Evolutionary conservation across 352 stramenopile species (phyloP).

Genomic region (Thalassiosira hispida): DNA sequence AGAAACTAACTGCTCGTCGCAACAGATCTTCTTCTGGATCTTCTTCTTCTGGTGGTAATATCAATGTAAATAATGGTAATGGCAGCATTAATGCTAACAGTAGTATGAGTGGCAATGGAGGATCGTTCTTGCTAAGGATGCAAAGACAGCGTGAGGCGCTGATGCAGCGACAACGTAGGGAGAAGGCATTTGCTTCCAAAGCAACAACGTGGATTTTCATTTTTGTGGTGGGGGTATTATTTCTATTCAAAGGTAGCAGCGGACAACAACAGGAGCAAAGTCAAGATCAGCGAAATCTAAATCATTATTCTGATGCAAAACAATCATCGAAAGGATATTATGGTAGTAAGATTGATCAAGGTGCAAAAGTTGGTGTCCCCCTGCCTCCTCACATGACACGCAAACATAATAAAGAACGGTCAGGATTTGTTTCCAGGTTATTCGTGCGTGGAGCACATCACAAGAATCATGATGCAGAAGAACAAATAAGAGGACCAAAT

Average conservation of each 20-base stretch:
- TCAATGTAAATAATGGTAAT: slow-evolving; percentile 5
- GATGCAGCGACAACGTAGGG: slow-evolving; percentile 14
- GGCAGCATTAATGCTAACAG: neutral
- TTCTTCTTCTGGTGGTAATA: neutral
- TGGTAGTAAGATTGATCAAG: slow-evolving; percentile 1
- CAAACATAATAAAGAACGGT: slow-evolving; percentile 3
- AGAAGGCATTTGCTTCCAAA: neutral
- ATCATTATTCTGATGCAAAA: neutral
- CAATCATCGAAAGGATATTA: neutral
- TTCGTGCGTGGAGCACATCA: neutral
- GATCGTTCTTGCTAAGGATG: slow-evolving; percentile 23
- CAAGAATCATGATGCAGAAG: slow-evolving; percentile 4
- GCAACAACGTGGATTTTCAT: slow-evolving; percentile 1
- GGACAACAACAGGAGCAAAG: neutral
- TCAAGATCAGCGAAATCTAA: slow-evolving; percentile 1
- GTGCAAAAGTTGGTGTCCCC: slow-evolving; percentile 12
- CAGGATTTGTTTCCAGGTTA: neutral
- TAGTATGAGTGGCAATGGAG: slow-evolving; percentile 3
- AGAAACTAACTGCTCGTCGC: neutral
- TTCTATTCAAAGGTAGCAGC: slow-evolving; percentile 4
- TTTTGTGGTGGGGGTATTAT: slow-evolving; percentile 1
- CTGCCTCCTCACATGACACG: slow-evolving; percentile 5
- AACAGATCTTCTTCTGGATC: slow-evolving; percentile 5
- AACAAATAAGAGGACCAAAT: neutral
- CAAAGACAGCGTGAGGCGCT: slow-evolving; percentile 13